Conservation (phyloP, 2,329 filamentous ascomycete species). For the Coniochaeta sp. region DNA sequence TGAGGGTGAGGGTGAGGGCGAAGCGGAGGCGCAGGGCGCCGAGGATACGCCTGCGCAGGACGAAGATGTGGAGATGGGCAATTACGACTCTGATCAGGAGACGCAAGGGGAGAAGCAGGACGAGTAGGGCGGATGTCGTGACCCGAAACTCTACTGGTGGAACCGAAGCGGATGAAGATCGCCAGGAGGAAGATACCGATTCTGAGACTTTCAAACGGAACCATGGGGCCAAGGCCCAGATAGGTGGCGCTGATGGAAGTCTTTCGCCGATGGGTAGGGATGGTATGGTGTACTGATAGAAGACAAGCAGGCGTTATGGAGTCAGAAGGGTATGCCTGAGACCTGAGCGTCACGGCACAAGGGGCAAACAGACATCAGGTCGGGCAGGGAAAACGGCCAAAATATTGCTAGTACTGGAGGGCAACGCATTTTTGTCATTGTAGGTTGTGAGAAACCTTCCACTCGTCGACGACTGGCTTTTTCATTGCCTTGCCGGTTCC, state of each 20-base stretch:
- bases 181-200: background rate
- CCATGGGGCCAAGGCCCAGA: background rate
- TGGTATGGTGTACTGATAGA: background rate
- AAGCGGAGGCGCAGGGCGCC: slow-evolving; percentile 5
- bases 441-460: background rate
- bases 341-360: background rate
- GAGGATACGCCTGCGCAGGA: slow-evolving; percentile 26
- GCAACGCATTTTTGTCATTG: background rate
- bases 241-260: background rate
- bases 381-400: background rate
- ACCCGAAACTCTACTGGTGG: background rate
- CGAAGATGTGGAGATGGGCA: slow-evolving; percentile 43
- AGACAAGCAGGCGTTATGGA: background rate
- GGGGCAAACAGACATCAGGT: background rate
- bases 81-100: slow-evolving; percentile 30
- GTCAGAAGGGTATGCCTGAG: background rate
- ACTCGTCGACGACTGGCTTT: background rate
- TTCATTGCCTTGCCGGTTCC: background rate
- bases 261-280: background rate
- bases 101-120: slow-evolving; percentile 15
- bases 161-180: background rate
- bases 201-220: background rate
- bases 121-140: slow-evolving; percentile 2
- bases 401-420: background rate
- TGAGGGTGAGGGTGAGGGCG: slow-evolving; percentile 7